Conservation (phyloP, 2,329 filamentous ascomycete species). For the Microdochium paspali region DNA sequence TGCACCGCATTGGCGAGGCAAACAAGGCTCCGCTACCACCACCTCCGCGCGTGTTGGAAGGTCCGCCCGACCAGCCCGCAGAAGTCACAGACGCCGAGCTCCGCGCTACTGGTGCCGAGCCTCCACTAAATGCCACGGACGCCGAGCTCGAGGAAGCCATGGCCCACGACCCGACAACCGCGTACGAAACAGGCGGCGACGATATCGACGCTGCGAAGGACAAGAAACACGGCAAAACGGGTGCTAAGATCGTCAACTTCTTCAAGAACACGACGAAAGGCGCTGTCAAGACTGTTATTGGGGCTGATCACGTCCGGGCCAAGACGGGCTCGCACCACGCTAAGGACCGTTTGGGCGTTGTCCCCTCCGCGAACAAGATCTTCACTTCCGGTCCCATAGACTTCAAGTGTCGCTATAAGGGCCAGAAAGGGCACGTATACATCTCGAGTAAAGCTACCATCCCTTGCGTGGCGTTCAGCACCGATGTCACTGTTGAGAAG, state of each 20-base stretch:
- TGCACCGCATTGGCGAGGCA: conserved; percentile 72
- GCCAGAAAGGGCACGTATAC: conserved; percentile 63
- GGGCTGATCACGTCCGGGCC: conserved; percentile 63
- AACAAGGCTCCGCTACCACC: conserved; percentile 72
- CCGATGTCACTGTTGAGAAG: conserved; percentile 42
- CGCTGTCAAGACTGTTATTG: conserved; percentile 62
- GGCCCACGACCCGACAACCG: conserved; percentile 27
- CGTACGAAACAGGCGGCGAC: conserved; percentile 26
- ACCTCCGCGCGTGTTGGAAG: conserved; percentile 26
- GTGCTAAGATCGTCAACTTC: conserved; percentile 45
- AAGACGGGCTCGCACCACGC: conserved; percentile 51
- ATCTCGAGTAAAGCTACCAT: conserved; percentile 58
- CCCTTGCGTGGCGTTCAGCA: conserved; percentile 58
- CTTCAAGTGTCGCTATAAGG: conserved; percentile 64
- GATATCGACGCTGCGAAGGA: conserved; percentile 38
- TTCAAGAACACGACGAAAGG: conserved; percentile 64
- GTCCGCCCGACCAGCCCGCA: conserved; percentile 25
- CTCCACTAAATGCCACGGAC: conserved; percentile 49
- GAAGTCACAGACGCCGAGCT: conserved; percentile 36
- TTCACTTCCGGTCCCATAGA: conserved; percentile 58
- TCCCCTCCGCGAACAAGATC: conserved; percentile 38
- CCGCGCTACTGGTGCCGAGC: conserved; percentile 32
- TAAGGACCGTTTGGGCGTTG: conserved; percentile 61
- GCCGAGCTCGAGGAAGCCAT: conserved; percentile 59
- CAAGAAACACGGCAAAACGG: conserved; percentile 27